A percentile compares a stretch with the other conserved stretches of the same genome.
phyloP scores from a whole-genome alignment of 495 filamentous ascomycete genomes.

The Xylaria telfairii region DNA sequence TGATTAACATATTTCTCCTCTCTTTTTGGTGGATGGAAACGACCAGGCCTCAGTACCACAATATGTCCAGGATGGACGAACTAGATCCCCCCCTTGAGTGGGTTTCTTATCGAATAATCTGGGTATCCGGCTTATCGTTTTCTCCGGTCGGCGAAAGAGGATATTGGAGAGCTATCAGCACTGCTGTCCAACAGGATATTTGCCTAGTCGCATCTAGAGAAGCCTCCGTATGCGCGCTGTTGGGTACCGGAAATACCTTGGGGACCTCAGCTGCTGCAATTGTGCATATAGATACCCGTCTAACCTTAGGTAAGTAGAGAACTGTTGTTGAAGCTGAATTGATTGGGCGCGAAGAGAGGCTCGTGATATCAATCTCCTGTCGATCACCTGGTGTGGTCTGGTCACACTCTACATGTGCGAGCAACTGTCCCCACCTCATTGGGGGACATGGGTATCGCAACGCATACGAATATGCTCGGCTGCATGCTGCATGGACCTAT shows the following conservation, averaged over 20 bases:
- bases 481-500: neutral
- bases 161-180: neutral
- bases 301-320: constrained; percentile 15
- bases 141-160: neutral
- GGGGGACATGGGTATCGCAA: neutral
- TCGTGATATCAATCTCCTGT: constrained; percentile 20
- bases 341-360: neutral
- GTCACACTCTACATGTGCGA: constrained; percentile 2
- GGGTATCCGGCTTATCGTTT: neutral
- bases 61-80: neutral
- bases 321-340: neutral
- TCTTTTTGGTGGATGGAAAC: neutral
- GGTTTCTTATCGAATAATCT: neutral
- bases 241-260: neutral
- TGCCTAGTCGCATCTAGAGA: neutral
- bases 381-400: constrained; percentile 17
- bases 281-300: neutral
- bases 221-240: neutral
- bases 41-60: neutral
- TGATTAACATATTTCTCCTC: neutral
- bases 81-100: neutral
- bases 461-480: neutral
- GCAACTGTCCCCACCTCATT: constrained; percentile 1
- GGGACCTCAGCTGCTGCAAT: neutral
- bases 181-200: neutral